Evolutionary conservation across 2,329 filamentous ascomycete species (phyloP).

Genomic region (Calonectria multiphialidica): DNA sequence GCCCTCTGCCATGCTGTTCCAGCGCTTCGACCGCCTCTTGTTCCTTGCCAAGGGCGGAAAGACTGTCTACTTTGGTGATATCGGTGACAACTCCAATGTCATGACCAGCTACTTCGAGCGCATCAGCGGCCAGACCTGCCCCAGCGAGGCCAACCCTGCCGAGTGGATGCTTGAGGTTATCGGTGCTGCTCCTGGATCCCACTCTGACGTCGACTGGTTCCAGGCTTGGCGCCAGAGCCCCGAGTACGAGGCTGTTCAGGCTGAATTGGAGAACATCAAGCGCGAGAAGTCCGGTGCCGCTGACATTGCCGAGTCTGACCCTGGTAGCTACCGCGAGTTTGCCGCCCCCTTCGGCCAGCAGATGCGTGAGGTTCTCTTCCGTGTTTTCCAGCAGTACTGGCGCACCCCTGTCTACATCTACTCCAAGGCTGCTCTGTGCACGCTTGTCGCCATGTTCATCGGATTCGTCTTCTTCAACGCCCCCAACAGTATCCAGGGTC

Average conservation of each 20-base stretch:
- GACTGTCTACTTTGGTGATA: constrained; percentile 86
- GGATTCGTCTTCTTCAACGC: constrained; percentile 85
- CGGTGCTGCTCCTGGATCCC: constrained; percentile 72
- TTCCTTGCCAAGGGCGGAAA: constrained; percentile 82
- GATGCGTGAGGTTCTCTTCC: constrained; percentile 74
- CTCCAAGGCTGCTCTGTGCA: constrained; percentile 79
- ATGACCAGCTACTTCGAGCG: constrained; percentile 83
- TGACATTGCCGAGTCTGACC: constrained; percentile 48
- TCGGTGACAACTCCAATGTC: constrained; percentile 76
- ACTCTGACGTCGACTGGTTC: constrained; percentile 75
- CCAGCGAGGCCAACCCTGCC: constrained; percentile 79
- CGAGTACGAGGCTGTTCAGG: constrained; percentile 67
- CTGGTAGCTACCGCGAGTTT: constrained; percentile 76
- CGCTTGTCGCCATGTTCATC: constrained; percentile 78
- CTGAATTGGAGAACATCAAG: constrained; percentile 69
- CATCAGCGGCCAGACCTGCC: constrained; percentile 75
- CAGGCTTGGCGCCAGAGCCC: constrained; percentile 70
- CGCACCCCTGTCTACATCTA: constrained; percentile 91
- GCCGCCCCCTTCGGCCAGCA: constrained; percentile 81
- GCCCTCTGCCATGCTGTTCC: constrained; percentile 94
- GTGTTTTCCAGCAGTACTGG: constrained; percentile 94
- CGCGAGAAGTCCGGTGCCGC: constrained; percentile 55
- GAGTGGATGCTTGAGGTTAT: constrained; percentile 81
- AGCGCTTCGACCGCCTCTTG: constrained; percentile 86
- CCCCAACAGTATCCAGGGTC: constrained; percentile 78